These are phyloP conservation scores for Arabidopsis hybrid DNA, from an alignment of 441 rosid species.

Conservation along the genomic window DNA sequence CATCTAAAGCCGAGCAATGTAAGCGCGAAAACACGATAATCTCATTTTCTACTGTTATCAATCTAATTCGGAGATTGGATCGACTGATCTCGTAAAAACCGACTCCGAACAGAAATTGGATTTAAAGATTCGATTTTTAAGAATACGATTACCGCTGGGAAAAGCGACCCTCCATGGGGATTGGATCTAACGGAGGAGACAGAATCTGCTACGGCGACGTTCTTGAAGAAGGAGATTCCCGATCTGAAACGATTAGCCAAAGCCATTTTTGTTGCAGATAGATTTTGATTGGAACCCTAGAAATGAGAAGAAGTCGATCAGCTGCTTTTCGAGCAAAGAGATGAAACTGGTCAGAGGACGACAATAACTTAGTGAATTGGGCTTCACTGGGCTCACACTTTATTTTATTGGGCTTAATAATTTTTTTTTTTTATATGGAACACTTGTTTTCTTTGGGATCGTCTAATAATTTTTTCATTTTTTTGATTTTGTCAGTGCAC, in stretches of 20 bases:
- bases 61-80: background rate
- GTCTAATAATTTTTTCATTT: background rate
- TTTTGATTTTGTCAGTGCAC: background rate
- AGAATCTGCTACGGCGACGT: constrained; percentile 53
- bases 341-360: constrained; percentile 19
- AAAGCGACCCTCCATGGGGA: constrained; percentile 44
- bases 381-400: constrained; percentile 20
- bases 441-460: background rate
- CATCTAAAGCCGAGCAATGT: constrained; percentile 4
- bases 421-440: too few species aligned
- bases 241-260: constrained; percentile 78
- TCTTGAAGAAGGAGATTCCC: constrained; percentile 60
- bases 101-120: background rate
- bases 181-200: constrained; percentile 48
- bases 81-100: background rate
- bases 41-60: background rate
- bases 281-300: constrained; percentile 45
- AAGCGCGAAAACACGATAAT: background rate
- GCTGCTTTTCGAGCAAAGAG: constrained; percentile 17
- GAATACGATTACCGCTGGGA: constrained; percentile 58
- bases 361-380: constrained; percentile 7
- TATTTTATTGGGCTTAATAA: constrained; percentile 33
- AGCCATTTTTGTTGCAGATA: constrained; percentile 52
- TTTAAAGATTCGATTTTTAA: constrained; percentile 1
- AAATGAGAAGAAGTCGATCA: constrained; percentile 30